Base-by-base conservation (phyloP, 306 rosid species). In the Inga laurina region DNA sequence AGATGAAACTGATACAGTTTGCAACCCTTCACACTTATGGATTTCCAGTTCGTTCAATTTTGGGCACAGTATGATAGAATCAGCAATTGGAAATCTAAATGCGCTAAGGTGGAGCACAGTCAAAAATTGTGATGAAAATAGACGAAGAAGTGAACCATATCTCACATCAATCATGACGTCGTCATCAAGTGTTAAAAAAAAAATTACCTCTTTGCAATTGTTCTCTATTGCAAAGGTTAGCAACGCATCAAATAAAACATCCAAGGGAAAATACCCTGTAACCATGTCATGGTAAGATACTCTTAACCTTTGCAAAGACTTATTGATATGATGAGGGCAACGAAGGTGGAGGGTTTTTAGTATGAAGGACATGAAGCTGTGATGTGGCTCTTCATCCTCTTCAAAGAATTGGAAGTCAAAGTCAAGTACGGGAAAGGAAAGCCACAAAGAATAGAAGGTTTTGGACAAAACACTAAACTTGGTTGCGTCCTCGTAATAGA, bases 1-100 rank as follows among this genome's bases (percentile, higher is more conserved):
- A 46, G 15, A 46, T 46, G 15, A 46, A 46, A 46, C 51, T 10
- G 15, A 10, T 12, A 46, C 0, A 10, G 2, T 46, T 46, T 12
- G 15, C 2, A 46, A 2, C 2, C 3, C 15, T 46, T 2, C 4
- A 0, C 51, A 46, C 2, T 2, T 2, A 2, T 3, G 0, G 15
- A 54, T 54, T 15, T 15, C 2, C 15, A 51, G 57, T 51, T 51
- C 57, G 16, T 54, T 54, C 61, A 54, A 54, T 7, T 19, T 19
- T 19, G 61, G 24, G 61, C 24, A 54, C n/a, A 1, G 24, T 54
- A 18, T 54, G n/a, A 54, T 54, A 54, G 10, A 2, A 54, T 54
- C 22, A 19, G 2, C 22, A 54, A 19, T 54, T 19, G 61, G 61
- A 54, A 54, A 19, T 6, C 0, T 54, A 2, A 54, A 54, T 4